These are phyloP conservation scores for Tremella fuciformis DNA, from an alignment of 768 basidiomycete species.

Conservation along the genomic window DNA sequence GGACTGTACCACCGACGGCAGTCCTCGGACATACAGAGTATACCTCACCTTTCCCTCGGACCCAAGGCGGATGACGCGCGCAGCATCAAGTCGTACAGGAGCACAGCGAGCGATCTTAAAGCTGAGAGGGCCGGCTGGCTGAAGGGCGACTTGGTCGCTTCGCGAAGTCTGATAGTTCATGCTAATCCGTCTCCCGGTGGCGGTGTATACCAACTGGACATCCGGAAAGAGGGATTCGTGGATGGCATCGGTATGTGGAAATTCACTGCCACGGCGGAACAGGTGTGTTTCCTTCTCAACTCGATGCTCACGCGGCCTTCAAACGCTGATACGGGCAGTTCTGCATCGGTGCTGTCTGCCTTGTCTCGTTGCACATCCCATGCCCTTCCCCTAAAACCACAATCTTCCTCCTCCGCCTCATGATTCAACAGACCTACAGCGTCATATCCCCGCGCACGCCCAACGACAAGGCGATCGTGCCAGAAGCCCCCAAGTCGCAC, in stretches of 20 bases:
- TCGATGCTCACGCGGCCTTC: not conserved
- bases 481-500: constrained; percentile 27
- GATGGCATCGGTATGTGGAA: constrained; percentile 35
- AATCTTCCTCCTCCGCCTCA: constrained; percentile 44
- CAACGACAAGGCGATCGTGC: constrained; percentile 25
- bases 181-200: constrained; percentile 38
- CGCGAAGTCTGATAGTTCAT: constrained; percentile 35
- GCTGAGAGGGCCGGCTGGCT: constrained; percentile 36
- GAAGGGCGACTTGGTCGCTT: constrained; percentile 38
- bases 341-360: constrained; percentile 39
- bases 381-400: constrained; percentile 38
- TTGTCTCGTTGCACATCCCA: constrained; percentile 28
- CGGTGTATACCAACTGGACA: constrained; percentile 30
- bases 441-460: constrained; percentile 42
- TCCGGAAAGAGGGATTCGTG: constrained; percentile 42
- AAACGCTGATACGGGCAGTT: constrained; percentile 28
- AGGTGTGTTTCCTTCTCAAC: constrained; percentile 31
- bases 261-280: constrained; percentile 33
- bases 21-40: constrained; percentile 11
- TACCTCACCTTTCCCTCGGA: constrained; percentile 1
- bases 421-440: constrained; percentile 38
- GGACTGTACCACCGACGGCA: constrained; percentile 19
- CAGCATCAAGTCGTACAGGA: constrained; percentile 6
- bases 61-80: constrained; percentile 6
- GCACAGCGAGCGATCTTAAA: constrained; percentile 24